A percentile compares a stretch with the other conserved stretches of the same genome.
phyloP scores from a whole-genome alignment of 345 rosid species.

The Mallotus nudiflorus region DNA sequence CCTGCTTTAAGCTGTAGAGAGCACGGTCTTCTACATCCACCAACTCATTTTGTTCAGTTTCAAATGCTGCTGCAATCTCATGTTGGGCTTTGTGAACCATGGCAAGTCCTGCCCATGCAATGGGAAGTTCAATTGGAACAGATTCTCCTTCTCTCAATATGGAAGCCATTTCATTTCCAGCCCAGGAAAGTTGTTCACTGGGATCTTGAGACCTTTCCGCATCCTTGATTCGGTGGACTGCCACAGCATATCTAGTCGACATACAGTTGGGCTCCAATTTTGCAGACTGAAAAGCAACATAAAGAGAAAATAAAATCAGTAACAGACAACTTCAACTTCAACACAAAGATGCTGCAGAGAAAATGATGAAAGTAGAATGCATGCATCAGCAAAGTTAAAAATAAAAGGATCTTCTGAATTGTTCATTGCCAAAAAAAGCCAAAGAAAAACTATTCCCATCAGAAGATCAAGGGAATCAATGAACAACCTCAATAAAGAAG shows the following conservation, averaged over 20 bases:
- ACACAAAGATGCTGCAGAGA: not conserved
- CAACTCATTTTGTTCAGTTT: constrained; percentile 54
- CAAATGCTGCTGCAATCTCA: constrained; percentile 87
- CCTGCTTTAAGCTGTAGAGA: constrained; percentile 83
- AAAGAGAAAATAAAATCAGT: constrained; percentile 1
- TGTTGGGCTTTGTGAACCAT: constrained; percentile 90
- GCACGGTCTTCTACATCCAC: constrained; percentile 76
- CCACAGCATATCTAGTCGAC: constrained; percentile 92
- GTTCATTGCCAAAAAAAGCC: constrained; percentile 12
- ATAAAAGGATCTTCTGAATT: not conserved
- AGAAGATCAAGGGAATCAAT: constrained; percentile 38
- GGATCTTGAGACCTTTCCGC: constrained; percentile 94
- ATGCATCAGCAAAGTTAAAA: not conserved
- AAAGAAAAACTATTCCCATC: too few relatives aligned
- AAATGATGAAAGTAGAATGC: not conserved
- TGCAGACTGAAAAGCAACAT: constrained; percentile 62
- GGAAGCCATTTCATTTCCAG: constrained; percentile 98
- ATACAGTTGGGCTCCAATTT: constrained; percentile 91
- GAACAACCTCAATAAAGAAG: constrained; percentile 58
- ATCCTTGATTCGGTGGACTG: constrained; percentile 86
- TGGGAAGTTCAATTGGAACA: constrained; percentile 65
- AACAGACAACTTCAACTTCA: constrained; percentile 6
- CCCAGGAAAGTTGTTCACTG: constrained; percentile 82
- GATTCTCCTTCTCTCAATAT: constrained; percentile 89
- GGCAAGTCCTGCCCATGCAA: constrained; percentile 95